Base-by-base conservation (phyloP, 768 basidiomycete species). In the Boletus sp. region DNA sequence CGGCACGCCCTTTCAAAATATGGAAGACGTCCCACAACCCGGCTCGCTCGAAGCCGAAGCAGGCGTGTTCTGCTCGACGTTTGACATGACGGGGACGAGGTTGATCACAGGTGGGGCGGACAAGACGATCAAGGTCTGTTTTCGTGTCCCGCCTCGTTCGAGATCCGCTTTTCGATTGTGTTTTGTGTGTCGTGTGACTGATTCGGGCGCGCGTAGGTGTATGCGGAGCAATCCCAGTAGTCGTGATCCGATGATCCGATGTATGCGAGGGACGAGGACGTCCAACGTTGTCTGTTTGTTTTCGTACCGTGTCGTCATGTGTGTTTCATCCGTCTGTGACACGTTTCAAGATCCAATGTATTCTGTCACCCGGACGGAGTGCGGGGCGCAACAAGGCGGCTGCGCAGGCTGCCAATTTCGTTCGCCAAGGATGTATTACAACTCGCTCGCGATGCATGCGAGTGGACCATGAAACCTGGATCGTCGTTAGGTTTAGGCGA, bases 11-110 rank as follows among this genome's bases (percentile, higher is more conserved):
- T 98, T 98, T 81, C 96, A 98, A 70, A 88, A 90, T 53, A 70
- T 94, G 74, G 90, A 94, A 47, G 95, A 98, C 65, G 80, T 94
- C 4, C 94, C 95, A 1, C 97, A 98, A 66, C 94, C 96, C 0
- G 97, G 97, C n/a, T 95, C 92, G 33, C 82, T 99, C 34, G 96
- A 99, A 65, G 96, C 96, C 1, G 97, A 99, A 72, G 87, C 96
- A 0, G 96, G 96, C 53, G 83, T 97, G 11, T 98, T 97, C 77
- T 96, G 92, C 68, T 97, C 94, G 15, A 95, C 93, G 15, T 99
- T 98, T 72, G 97, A 98, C 71, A 79, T 86, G 70, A 98, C 96
- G 1, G 97, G 97, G 2, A 94, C 95, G 33, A 79, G 96, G 54
- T 70, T 99, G 54, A 93, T 95, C 61, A 97, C 95, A 15, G 97